Evolutionary conservation across 2,329 filamentous ascomycete species (phyloP).

Genomic region (Stachybotrys echinatus): DNA sequence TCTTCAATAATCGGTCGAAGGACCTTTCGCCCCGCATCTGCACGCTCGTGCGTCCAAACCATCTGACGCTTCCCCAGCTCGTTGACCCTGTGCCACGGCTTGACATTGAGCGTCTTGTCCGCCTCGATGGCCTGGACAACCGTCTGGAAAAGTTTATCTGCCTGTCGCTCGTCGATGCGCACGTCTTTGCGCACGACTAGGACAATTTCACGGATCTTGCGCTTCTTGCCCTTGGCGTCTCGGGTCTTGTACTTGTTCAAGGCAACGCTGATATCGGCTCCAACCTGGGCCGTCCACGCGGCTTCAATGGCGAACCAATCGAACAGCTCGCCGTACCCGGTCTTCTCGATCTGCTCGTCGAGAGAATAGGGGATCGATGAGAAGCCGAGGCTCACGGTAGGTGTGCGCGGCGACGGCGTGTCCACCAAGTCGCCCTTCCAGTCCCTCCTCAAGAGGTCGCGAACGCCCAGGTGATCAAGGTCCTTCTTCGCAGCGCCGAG

Average conservation of each 20-base stretch:
- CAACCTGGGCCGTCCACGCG: conserved; percentile 39
- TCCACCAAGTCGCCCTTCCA: conserved; percentile 43
- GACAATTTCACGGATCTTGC: conserved; percentile 40
- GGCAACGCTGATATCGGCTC: conserved; percentile 36
- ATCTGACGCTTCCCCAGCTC: conserved; percentile 37
- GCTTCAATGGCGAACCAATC: conserved; percentile 43
- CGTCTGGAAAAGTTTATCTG: conserved; percentile 32
- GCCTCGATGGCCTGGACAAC: conserved; percentile 35
- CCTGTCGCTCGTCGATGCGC: conserved; percentile 35
- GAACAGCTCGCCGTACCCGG: conserved; percentile 39
- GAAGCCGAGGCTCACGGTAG: conserved; percentile 39
- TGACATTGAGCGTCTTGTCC: conserved; percentile 27
- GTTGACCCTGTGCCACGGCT: conserved; percentile 34
- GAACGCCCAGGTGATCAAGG: conserved; percentile 31
- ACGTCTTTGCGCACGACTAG: conserved; percentile 38
- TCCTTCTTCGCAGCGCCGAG: conserved; percentile 36
- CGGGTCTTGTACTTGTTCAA: conserved; percentile 40
- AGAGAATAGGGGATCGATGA: conserved; percentile 39
- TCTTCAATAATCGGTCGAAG: conserved; percentile 39
- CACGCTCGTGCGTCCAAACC: conserved; percentile 34
- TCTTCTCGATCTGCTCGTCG: conserved; percentile 38
- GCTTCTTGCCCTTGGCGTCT: conserved; percentile 30
- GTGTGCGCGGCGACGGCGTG: conserved; percentile 37
- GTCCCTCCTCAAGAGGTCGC: conserved; percentile 38
- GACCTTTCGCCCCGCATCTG: conserved; percentile 34